A percentile compares a stretch with the other conserved stretches of the same genome.
Evolutionary conservation across 78 protist genomes (phyloP).

Genomic region (Monocercomonoides exilis): DNA sequence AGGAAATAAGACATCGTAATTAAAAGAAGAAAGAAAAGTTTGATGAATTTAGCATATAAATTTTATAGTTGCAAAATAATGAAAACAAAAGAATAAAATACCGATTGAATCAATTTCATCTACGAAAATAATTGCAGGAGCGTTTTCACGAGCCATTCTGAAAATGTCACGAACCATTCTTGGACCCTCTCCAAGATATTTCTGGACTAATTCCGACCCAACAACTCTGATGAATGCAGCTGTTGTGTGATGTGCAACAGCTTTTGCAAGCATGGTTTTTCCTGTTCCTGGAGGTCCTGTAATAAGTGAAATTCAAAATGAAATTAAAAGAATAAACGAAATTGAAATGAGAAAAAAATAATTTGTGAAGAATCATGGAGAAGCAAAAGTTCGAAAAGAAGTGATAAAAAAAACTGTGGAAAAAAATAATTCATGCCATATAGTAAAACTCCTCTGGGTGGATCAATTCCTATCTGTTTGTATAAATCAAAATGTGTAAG

Average conservation of each 20-base stretch:
- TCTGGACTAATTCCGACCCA: constrained; percentile 99
- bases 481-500: constrained; percentile 88
- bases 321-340: constrained; percentile 1
- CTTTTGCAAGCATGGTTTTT: constrained; percentile 93
- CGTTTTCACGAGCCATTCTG: constrained; percentile 91
- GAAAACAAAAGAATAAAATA: constrained; percentile 69
- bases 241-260: constrained; percentile 97
- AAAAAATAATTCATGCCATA: constrained; percentile 66
- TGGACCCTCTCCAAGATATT: constrained; percentile 99
- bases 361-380: too few relatives aligned
- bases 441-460: constrained; percentile 98
- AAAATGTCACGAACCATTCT: constrained; percentile 99
- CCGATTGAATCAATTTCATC: constrained; percentile 96
- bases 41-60: not conserved
- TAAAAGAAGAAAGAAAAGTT: not conserved
- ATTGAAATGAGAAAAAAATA: not conserved
- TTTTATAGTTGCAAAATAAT: not conserved
- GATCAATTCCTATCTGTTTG: constrained; percentile 95
- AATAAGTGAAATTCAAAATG: constrained; percentile 4
- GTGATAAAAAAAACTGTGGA: not conserved
- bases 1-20: too few relatives aligned
- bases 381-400: too few relatives aligned
- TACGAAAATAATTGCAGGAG: constrained; percentile 98
- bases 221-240: constrained; percentile 91
- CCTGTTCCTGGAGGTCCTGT: constrained; percentile 48